These are phyloP conservation scores for Cercophora newfieldiana DNA, from an alignment of 495 filamentous ascomycete species.

Conservation along the genomic window DNA sequence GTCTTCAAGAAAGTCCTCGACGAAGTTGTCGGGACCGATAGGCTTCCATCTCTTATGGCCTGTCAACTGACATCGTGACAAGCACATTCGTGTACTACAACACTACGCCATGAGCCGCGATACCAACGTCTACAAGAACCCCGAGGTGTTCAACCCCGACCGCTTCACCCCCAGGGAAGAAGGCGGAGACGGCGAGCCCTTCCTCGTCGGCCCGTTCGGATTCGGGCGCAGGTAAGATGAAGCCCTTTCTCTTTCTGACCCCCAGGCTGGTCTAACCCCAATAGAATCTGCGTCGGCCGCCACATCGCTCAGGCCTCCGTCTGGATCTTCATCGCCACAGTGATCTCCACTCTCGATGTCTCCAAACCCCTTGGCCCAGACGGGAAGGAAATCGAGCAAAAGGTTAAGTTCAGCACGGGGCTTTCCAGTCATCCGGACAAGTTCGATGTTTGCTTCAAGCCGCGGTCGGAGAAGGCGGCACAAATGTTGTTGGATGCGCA, in stretches of 20 bases:
- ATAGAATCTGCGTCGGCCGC: background rate
- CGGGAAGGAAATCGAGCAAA: background rate
- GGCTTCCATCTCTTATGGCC: no score
- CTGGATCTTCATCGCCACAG: background rate
- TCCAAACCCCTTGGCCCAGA: background rate
- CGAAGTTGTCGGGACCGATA: no score
- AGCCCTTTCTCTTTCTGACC: no score
- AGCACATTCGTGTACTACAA: constrained; percentile 1
- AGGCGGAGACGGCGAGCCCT: background rate
- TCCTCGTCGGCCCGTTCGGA: background rate
- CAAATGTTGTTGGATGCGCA: background rate
- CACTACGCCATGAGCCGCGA: constrained; percentile 1
- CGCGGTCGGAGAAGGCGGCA: background rate
- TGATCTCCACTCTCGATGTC: background rate
- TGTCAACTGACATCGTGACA: no score
- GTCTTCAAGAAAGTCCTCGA: no score
- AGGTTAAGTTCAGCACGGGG: background rate
- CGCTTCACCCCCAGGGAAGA: background rate
- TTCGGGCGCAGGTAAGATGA: background rate
- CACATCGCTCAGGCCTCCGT: background rate
- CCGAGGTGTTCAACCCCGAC: background rate
- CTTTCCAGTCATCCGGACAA: background rate
- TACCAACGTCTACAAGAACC: background rate
- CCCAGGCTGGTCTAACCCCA: no score
- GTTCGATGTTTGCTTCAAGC: background rate